Conservation (phyloP, 2,329 filamentous ascomycete genomes). For the Neurospora sp. region DNA sequence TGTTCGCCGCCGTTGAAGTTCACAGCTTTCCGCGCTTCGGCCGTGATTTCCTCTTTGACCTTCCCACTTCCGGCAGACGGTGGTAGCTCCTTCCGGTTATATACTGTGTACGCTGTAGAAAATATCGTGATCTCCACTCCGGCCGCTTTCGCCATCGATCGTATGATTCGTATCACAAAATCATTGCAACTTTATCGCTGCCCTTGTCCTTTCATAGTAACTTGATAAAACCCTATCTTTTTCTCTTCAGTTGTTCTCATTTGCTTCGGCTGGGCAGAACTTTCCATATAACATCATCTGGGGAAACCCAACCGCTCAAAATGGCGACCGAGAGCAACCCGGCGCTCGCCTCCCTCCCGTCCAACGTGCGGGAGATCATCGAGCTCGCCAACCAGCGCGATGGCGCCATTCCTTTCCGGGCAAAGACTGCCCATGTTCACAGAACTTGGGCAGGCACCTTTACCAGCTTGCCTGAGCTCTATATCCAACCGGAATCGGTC, state of each 20-base stretch:
- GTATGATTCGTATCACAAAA: not conserved
- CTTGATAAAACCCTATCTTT: not conserved
- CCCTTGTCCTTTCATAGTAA: not conserved
- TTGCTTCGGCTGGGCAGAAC: not conserved
- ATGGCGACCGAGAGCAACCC: not conserved
- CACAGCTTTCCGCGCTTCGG: not conserved
- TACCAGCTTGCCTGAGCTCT: slow-evolving; percentile 80
- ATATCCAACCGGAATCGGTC: slow-evolving; percentile 72
- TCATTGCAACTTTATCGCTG: not conserved
- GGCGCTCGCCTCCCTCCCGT: slow-evolving; percentile 8
- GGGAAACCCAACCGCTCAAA: not conserved
- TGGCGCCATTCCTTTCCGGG: slow-evolving; percentile 61
- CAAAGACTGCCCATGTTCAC: slow-evolving; percentile 62
- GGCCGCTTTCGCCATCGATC: not conserved
- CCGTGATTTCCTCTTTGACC: not conserved
- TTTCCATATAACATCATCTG: not conserved
- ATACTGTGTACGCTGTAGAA: not conserved
- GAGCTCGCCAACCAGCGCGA: slow-evolving; percentile 3
- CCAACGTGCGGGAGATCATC: slow-evolving; percentile 10
- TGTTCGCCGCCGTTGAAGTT: not conserved
- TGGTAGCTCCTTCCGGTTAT: not conserved
- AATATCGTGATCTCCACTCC: not conserved
- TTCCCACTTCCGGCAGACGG: not conserved
- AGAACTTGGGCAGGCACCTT: slow-evolving; percentile 94
- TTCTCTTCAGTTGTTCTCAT: not conserved